Evolutionary conservation across 306 rosid species (phyloP), one percentile per base, ranked within the genome.

Genomic region (Herpetospermum pedunculosum): DNA sequence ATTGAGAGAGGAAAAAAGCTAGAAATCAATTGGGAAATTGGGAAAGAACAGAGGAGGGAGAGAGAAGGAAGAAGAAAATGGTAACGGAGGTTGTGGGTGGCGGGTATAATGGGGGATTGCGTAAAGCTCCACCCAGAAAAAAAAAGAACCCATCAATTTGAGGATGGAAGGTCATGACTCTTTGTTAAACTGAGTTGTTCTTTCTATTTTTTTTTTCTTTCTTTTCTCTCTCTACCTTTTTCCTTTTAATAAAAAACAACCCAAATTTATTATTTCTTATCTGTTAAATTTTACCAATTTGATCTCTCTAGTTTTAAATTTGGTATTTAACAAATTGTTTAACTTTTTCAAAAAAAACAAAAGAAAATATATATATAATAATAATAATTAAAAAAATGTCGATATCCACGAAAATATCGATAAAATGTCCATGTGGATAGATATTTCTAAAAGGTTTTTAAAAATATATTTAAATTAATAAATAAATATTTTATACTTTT

Each of bases 41-140:
- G 49, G 12, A 48, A 35, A 38, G 59, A 62, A 38, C 49, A 25
- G 74, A 77, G 29, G 8, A 44, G 40, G 68, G 50, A 6, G 67
- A 60, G 44, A 59, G 41, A 29, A 21, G 14, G 13, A 59, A 8
- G 2, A 59, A 23, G 48, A n/a, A 54, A 38, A 12, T 6, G 70
- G 34, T 18, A 55, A 23, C n/a, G 58, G 14, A 21, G 37, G 46
- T 21, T 72, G 26, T 72, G 26, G 73, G 80, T 75, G 73, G 83
- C 59, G 77, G 73, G 83, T 63, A 62, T 86, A 83, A 80, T 89
- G 96, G 92, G 92, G 92, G 91, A 81, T 89, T 77, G 96, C 92
- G 92, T 86, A 91, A 47, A 84, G 88, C 86, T 87, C 92, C 97
- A 86, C 90, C 83, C 52, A 81, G 75, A 54, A 55, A 87, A 82